Conservation (phyloP, 306 rosid genomes). For the Heteromeles arbutifolia region DNA sequence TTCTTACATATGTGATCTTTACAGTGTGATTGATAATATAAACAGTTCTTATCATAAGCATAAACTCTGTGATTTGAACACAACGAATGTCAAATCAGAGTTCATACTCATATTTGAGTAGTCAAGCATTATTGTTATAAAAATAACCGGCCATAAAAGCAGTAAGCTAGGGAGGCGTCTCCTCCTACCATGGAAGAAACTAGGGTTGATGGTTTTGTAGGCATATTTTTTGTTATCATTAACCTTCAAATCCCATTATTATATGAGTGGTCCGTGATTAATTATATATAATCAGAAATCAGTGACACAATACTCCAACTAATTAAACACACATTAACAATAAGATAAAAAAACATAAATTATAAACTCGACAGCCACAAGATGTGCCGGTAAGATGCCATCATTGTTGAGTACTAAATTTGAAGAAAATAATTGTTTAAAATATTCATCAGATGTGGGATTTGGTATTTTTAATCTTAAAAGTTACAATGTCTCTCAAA, state of each 20-base stretch:
- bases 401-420: neutral
- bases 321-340: neutral
- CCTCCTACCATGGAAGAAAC: too few relatives aligned
- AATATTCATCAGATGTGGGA: neutral
- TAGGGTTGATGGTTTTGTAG: neutral
- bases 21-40: too few relatives aligned
- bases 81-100: too few relatives aligned
- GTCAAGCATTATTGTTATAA: neutral
- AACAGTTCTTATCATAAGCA: too few relatives aligned
- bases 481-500: neutral
- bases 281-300: neutral
- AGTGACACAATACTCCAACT: conserved; percentile 3
- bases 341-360: neutral
- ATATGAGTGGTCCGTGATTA: conserved; percentile 10
- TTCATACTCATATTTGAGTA: too few relatives aligned
- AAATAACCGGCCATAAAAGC: neutral
- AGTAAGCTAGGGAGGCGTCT: neutral
- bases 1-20: too few relatives aligned
- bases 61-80: too few relatives aligned
- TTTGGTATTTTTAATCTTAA: neutral
- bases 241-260: neutral
- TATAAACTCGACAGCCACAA: neutral
- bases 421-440: neutral
- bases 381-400: neutral
- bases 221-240: neutral